Percentiles rank a stretch among this genome's conserved stretches.
phyloP scores from a whole-genome alignment of 768 basidiomycete species.

The Hygrophoropsis aurantiaca region DNA sequence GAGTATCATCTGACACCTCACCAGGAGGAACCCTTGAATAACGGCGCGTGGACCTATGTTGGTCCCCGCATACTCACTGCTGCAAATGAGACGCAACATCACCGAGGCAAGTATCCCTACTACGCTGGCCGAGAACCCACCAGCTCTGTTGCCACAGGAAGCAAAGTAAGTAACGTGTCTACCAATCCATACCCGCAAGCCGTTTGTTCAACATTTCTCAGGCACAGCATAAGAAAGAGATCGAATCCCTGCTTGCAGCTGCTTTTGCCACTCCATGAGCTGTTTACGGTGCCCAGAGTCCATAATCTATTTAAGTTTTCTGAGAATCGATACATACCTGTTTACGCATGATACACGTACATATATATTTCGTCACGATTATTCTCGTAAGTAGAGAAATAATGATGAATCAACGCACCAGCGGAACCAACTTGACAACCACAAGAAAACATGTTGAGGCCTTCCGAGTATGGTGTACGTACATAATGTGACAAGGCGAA shows the following conservation, averaged over 20 bases:
- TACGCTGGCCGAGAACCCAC: constrained; percentile 94
- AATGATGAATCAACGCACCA: too few relatives aligned
- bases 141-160: constrained; percentile 89
- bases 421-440: too few relatives aligned
- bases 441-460: too few relatives aligned
- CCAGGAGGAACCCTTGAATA: constrained; percentile 93
- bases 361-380: too few relatives aligned
- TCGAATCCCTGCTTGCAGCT: constrained; percentile 66
- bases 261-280: constrained; percentile 49
- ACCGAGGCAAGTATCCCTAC: constrained; percentile 85
- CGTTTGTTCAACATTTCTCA: constrained; percentile 32
- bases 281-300: too few relatives aligned
- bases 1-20: constrained; percentile 4
- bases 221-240: constrained; percentile 88
- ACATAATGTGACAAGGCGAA: too few relatives aligned
- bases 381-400: too few relatives aligned
- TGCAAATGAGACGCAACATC: constrained; percentile 85
- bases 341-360: too few relatives aligned
- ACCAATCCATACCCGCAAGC: constrained; percentile 2
- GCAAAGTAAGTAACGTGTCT: constrained; percentile 57
- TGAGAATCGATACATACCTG: too few relatives aligned
- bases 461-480: too few relatives aligned
- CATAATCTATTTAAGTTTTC: too few relatives aligned
- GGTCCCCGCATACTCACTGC: constrained; percentile 93
- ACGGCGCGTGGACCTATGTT: constrained; percentile 96